A percentile compares a stretch with the other conserved stretches of the same genome.
Conservation (phyloP, 257 asterid genomes). For the Nicotiana undulata region DNA sequence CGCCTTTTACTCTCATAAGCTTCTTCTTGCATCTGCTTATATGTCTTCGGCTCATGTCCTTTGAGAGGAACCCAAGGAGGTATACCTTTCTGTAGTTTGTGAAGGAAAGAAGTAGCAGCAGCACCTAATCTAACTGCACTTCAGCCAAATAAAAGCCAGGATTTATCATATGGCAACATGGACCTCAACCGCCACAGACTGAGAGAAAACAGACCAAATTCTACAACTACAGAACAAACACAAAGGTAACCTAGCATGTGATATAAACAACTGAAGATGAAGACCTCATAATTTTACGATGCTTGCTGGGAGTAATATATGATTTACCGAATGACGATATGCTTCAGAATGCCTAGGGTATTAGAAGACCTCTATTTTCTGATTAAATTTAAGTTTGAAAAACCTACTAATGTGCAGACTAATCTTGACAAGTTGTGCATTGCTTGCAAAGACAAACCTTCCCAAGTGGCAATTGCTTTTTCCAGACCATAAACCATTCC, state of each 20-base stretch:
- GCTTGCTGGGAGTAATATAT: background rate
- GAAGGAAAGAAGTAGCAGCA: slow-evolving; percentile 82
- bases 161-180: background rate
- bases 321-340: background rate
- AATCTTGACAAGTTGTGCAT: background rate
- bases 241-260: background rate
- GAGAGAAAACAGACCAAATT: background rate
- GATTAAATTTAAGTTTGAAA: background rate
- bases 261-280: background rate
- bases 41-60: slow-evolving; percentile 82
- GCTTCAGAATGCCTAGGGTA: background rate
- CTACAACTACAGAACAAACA: background rate
- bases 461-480: slow-evolving; percentile 96
- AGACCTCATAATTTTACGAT: background rate
- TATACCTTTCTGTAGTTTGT: slow-evolving; percentile 86
- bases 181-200: background rate
- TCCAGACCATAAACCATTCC: slow-evolving; percentile 91
- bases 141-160: slow-evolving; percentile 7
- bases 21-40: slow-evolving; percentile 85
- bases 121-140: slow-evolving; percentile 84
- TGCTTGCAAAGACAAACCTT: slow-evolving; percentile 44
- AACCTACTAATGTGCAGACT: background rate
- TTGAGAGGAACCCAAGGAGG: slow-evolving; percentile 98
- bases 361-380: background rate
- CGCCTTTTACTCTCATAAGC: slow-evolving; percentile 84